Percentiles rank a stretch among this genome's conserved stretches.
Conservation (phyloP, 2,329 filamentous ascomycete species). For the Beauveria caledonica region DNA sequence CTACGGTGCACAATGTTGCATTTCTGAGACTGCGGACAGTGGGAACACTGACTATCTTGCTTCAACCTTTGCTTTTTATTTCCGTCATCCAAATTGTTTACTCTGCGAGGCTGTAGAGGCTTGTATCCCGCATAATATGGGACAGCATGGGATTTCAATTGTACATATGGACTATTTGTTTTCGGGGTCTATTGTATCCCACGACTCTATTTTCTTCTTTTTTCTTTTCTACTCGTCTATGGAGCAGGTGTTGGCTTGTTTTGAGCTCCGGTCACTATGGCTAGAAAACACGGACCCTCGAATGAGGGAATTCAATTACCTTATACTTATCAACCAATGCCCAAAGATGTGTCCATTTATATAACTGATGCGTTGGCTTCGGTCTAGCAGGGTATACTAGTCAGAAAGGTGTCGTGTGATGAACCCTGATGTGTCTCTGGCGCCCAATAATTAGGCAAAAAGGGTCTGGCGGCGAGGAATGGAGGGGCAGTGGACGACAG, state of each 20-base stretch:
- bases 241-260: not conserved
- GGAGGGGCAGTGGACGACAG: conserved; percentile 4
- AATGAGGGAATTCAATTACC: not conserved
- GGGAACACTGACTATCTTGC: not conserved
- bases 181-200: not conserved
- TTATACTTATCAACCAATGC: not conserved
- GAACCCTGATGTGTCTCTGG: not conserved
- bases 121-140: conserved; percentile 2
- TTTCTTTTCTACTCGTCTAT: not conserved
- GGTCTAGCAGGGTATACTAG: not conserved
- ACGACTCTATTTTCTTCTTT: not conserved
- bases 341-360: not conserved
- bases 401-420: not conserved
- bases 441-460: not conserved
- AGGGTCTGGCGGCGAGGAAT: not conserved
- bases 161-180: not conserved
- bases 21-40: not conserved
- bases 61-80: not conserved
- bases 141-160: not conserved
- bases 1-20: not conserved
- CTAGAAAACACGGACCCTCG: not conserved
- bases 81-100: not conserved
- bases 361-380: not conserved
- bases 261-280: not conserved
- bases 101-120: not conserved